Evolutionary conservation across 2,329 filamentous ascomycete species (phyloP).

Genomic region (Bretziella fagacearum): DNA sequence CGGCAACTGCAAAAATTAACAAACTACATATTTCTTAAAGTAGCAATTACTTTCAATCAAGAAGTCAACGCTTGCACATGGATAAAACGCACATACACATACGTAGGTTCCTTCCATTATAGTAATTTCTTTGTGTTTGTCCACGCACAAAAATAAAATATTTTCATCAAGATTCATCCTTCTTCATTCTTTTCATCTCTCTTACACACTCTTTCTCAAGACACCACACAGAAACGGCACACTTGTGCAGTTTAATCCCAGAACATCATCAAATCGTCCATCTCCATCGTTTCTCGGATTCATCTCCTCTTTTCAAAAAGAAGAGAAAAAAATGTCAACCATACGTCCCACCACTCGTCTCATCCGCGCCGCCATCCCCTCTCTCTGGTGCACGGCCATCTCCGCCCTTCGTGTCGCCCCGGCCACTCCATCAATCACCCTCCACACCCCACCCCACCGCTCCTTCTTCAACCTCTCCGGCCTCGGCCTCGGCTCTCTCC

Average conservation of each 20-base stretch:
- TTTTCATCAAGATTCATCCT: not conserved
- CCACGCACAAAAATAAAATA: too few relatives aligned
- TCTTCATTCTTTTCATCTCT: not conserved
- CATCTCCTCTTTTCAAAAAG: not conserved
- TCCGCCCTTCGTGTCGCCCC: not conserved
- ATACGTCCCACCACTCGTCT: conserved; percentile 11
- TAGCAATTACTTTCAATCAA: not conserved
- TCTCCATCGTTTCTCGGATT: not conserved
- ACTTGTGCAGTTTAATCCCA: not conserved
- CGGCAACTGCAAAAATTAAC: too few relatives aligned
- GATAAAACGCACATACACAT: not conserved
- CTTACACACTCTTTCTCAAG: not conserved
- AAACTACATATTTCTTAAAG: not conserved
- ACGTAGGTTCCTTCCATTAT: not conserved
- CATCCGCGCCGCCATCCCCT: conserved; percentile 13
- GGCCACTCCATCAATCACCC: not conserved
- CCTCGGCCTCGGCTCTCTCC: conserved; percentile 17
- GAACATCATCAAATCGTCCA: too few relatives aligned
- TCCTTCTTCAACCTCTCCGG: conserved; percentile 22
- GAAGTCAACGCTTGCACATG: too few relatives aligned
- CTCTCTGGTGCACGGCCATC: not conserved
- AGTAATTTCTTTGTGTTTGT: too few relatives aligned
- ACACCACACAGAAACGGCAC: not conserved
- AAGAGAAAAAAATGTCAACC: not conserved
- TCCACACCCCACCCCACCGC: conserved; percentile 20